phyloP scores from a whole-genome alignment of 345 rosid species.

The Hirschfeldia incana region DNA sequence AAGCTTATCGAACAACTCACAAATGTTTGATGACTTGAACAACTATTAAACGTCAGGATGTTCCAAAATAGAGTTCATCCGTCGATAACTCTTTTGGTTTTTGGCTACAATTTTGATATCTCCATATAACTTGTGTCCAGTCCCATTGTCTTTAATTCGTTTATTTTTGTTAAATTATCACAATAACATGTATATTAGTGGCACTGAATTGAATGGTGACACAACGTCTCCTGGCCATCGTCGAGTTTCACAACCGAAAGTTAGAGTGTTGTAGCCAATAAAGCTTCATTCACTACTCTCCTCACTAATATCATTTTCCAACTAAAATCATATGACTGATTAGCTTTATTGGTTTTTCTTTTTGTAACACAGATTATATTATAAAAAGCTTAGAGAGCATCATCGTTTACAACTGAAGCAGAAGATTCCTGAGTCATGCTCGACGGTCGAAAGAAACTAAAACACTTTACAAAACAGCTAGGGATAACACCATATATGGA shows the following conservation, averaged over 20 bases:
- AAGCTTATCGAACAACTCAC: slow-evolving; percentile 67
- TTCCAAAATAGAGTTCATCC: slow-evolving; percentile 40
- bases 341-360: background rate
- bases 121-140: slow-evolving; percentile 55
- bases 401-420: too few species aligned
- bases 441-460: too few species aligned
- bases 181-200: too few species aligned
- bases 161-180: background rate
- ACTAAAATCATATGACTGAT: background rate
- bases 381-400: too few species aligned
- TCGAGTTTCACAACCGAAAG: background rate
- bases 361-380: too few species aligned
- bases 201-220: background rate
- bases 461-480: too few species aligned
- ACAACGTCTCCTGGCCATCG: background rate
- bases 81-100: slow-evolving; percentile 43
- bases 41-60: slow-evolving; percentile 44
- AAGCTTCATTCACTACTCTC: slow-evolving; percentile 56
- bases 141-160: slow-evolving; percentile 45
- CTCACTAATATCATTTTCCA: slow-evolving; percentile 29
- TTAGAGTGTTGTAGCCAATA: too few species aligned
- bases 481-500: too few species aligned
- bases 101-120: slow-evolving; percentile 53
- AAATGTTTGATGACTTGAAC: slow-evolving; percentile 16
- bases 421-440: too few species aligned